phyloP scores from a whole-genome alignment of 2,329 filamentous ascomycete genomes.

The Fusarium sp. region DNA sequence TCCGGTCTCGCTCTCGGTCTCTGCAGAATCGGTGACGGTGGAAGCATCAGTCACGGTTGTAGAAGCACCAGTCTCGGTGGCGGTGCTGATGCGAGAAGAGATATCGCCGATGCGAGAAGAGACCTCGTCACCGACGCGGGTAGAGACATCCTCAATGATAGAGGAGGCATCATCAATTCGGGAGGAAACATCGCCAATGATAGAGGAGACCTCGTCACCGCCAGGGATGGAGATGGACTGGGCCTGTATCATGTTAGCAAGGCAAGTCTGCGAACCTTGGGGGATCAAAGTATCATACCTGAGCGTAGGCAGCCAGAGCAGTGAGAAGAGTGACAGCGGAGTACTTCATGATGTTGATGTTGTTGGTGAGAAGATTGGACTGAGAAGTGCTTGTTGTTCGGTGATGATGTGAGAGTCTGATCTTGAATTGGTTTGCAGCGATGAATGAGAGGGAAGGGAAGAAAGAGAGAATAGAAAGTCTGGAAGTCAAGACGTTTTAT shows the following conservation, averaged over 20 bases:
- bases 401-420: not conserved
- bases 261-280: not conserved
- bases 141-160: slow-evolving; percentile 11
- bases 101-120: slow-evolving; percentile 13
- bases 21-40: slow-evolving; percentile 28
- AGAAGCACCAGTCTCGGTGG: slow-evolving; percentile 12
- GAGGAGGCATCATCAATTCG: slow-evolving; percentile 15
- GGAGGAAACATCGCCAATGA: slow-evolving; percentile 22
- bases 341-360: slow-evolving; percentile 50
- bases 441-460: slow-evolving; percentile 9
- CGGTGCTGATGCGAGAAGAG: slow-evolving; percentile 21
- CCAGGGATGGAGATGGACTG: slow-evolving; percentile 21
- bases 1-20: slow-evolving; percentile 18
- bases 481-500: slow-evolving; percentile 35
- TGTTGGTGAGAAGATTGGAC: slow-evolving; percentile 5
- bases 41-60: slow-evolving; percentile 9
- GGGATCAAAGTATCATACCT: slow-evolving; percentile 11
- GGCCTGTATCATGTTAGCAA: slow-evolving; percentile 18
- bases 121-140: slow-evolving; percentile 11
- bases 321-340: slow-evolving; percentile 45
- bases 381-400: slow-evolving; percentile 12
- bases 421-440: slow-evolving; percentile 7
- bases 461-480: not conserved
- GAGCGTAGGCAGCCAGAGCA: slow-evolving; percentile 43
- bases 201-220: slow-evolving; percentile 14